Evolutionary conservation across 495 filamentous ascomycete species (phyloP), one percentile per base, ranked within the genome.

Genomic region (Xylaria intraflava): DNA sequence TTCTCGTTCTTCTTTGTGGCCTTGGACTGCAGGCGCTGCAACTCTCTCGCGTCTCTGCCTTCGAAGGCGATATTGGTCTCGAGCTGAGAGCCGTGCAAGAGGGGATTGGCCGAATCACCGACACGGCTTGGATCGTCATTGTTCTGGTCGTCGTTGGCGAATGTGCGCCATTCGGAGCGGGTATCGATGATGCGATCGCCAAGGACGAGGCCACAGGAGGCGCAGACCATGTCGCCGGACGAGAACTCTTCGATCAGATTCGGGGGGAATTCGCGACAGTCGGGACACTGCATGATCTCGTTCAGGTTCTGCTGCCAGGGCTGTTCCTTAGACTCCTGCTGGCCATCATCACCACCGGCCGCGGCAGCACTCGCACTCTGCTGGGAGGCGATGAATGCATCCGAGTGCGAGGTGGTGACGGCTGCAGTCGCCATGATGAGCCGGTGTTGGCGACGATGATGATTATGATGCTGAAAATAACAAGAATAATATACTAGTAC

Each of bases 41-140:
- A 75, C 58, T 95, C 91, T 22, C 87, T 79, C 17, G 72, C 69
- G 55, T 74, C 77, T 51, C 86, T 83, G 53, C 83, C 85, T n/a
- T 88, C 88, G 46, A 83, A 85, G 20, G 87, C 88, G 57, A 98
- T 96, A 45, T 78, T 81, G 7, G 93, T 98, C 68, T 95, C 84
- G 38, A 98, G 84, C 71, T 96, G 91, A 54, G 89, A 85, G 41
- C 92, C 94, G 61, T 95, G 90, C 35, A 95, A 79, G 51, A 97
- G 79, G 17, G 86, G 80, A 61, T 97, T 96, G 35, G 82, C 81
- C 0, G 82, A 89, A 46, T 97, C 93, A 70, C 93, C 93, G 59
- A 98, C 93, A 89, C 93, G 93, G 47, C 88, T 94, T 1, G 93
- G 93, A 65, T 98, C 93, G 58, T 96, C 93, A 65, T 86, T 89